Evolutionary conservation across 495 filamentous ascomycete genomes (phyloP).

Genomic region (Cryomyces antarcticus): DNA sequence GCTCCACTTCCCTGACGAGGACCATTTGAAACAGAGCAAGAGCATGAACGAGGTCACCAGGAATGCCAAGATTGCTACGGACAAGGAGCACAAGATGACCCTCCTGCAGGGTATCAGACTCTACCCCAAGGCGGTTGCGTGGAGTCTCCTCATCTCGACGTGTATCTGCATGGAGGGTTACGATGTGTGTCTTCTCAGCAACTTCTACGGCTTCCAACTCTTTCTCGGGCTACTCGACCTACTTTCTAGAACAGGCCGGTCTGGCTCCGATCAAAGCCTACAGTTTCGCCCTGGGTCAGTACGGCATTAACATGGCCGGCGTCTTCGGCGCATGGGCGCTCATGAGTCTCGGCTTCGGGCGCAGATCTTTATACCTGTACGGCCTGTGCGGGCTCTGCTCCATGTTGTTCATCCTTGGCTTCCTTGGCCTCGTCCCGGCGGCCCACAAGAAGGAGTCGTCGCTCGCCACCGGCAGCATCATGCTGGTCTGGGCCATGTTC

Average conservation of each 20-base stretch:
- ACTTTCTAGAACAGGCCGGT: constrained; percentile 60
- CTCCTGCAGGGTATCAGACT: constrained; percentile 19
- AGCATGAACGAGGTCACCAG: neutral
- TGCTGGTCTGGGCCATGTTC: constrained; percentile 30
- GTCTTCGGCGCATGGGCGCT: constrained; percentile 19
- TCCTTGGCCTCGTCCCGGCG: constrained; percentile 15
- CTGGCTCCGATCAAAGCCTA: constrained; percentile 11
- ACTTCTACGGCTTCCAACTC: constrained; percentile 30
- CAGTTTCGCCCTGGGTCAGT: constrained; percentile 19
- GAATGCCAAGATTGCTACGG: constrained; percentile 1
- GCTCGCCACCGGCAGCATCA: constrained; percentile 28
- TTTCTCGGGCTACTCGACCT: constrained; percentile 63
- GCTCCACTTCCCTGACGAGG: neutral
- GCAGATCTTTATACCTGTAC: constrained; percentile 18
- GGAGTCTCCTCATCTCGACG: constrained; percentile 39
- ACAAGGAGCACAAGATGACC: constrained; percentile 15
- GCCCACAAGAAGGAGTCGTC: constrained; percentile 7
- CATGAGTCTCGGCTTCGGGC: constrained; percentile 16
- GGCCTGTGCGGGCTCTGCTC: constrained; percentile 15
- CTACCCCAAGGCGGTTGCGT: constrained; percentile 38
- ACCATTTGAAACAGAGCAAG: neutral
- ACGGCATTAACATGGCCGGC: constrained; percentile 21
- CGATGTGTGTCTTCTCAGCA: constrained; percentile 36
- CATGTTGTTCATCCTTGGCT: constrained; percentile 21
- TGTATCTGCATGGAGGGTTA: constrained; percentile 48